A percentile compares a stretch with the other conserved stretches of the same genome.
Conservation (phyloP, 148 eudicot species). For the Cornus suecica region DNA sequence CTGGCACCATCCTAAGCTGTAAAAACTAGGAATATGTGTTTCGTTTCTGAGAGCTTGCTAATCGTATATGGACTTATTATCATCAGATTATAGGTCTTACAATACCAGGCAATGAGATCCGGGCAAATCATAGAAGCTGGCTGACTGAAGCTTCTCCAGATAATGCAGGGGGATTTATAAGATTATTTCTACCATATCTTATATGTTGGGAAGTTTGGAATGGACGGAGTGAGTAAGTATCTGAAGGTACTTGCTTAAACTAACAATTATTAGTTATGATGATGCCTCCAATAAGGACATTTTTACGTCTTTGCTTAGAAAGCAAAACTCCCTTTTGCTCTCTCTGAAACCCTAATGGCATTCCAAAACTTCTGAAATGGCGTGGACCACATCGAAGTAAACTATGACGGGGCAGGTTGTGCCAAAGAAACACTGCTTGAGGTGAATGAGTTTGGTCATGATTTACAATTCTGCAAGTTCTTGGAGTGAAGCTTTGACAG, state of each 20-base stretch:
- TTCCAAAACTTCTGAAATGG: background rate
- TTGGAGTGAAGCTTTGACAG: background rate
- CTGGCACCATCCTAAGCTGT: background rate
- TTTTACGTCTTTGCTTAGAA: background rate
- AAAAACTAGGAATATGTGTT: background rate
- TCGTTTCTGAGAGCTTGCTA: background rate
- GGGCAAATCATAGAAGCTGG: background rate
- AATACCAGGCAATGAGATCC: background rate
- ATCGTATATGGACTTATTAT: background rate
- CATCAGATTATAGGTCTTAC: background rate
- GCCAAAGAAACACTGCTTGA: background rate
- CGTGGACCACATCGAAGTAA: background rate
- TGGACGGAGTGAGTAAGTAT: background rate
- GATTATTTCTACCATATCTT: background rate
- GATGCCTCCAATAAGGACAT: background rate
- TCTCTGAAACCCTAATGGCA: background rate
- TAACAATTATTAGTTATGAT: background rate
- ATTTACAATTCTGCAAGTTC: background rate
- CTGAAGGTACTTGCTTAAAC: constrained; percentile 4
- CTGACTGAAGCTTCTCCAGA: background rate
- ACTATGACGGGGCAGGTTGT: background rate
- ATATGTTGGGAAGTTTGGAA: constrained; percentile 1
- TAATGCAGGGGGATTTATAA: background rate
- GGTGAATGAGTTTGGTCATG: background rate
- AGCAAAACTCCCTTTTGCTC: background rate